phyloP scores from a whole-genome alignment of 768 basidiomycete species.

The Tylopilus intermedius region DNA sequence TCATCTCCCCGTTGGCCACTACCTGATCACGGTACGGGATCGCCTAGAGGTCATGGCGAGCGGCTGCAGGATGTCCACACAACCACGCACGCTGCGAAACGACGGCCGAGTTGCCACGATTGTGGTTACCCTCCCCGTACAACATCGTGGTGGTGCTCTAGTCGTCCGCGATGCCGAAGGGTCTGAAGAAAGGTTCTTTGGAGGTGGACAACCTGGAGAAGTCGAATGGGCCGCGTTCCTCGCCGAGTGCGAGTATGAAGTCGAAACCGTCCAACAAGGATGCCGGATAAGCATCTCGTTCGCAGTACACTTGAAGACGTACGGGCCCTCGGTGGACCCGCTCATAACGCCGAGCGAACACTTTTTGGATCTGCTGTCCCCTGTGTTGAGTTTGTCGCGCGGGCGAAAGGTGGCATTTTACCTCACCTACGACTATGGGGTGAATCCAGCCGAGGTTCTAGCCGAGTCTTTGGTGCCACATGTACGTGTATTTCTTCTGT shows the following conservation, averaged over 20 bases:
- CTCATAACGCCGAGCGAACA: slow-evolving; percentile 69
- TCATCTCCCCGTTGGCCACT: slow-evolving; percentile 59
- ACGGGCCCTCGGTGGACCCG: slow-evolving; percentile 59
- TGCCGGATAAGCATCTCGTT: slow-evolving; percentile 68
- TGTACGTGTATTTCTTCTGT: slow-evolving; percentile 39
- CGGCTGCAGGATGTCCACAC: slow-evolving; percentile 55
- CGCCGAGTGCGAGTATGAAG: slow-evolving; percentile 69
- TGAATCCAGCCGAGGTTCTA: slow-evolving; percentile 63
- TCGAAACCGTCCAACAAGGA: slow-evolving; percentile 67
- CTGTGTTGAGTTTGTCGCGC: slow-evolving; percentile 66
- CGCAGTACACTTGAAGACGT: slow-evolving; percentile 63
- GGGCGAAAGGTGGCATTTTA: slow-evolving; percentile 72
- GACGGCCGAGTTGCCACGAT: slow-evolving; percentile 73
- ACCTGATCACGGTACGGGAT: slow-evolving; percentile 64
- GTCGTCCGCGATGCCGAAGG: slow-evolving; percentile 54
- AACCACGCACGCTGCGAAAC: slow-evolving; percentile 48
- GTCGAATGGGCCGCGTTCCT: slow-evolving; percentile 78
- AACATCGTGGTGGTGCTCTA: slow-evolving; percentile 65
- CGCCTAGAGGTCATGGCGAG: slow-evolving; percentile 62
- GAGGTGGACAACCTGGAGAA: slow-evolving; percentile 56
- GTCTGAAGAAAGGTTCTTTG: slow-evolving; percentile 57
- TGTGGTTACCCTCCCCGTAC: slow-evolving; percentile 67
- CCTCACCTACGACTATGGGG: slow-evolving; percentile 60
- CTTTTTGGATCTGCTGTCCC: slow-evolving; percentile 67
- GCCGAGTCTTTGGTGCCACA: slow-evolving; percentile 68